These are phyloP conservation scores for Heracleum sosnowskyi DNA, from an alignment of 129 eudicot species.

Conservation along the genomic window DNA sequence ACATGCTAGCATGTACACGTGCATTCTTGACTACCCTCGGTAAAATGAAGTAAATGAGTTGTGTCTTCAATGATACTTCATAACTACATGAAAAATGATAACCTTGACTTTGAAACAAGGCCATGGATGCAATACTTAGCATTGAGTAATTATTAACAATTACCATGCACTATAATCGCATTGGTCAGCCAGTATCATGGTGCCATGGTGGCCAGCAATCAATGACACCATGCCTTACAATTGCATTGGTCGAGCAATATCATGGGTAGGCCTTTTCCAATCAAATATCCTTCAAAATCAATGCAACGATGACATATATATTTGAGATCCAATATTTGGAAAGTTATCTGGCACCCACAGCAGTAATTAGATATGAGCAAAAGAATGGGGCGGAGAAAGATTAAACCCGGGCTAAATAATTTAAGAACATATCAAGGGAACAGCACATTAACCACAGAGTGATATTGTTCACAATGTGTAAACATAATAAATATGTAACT, in stretches of 20 bases:
- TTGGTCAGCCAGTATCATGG: constrained; percentile 1
- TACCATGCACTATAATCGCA: not conserved
- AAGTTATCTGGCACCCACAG: not conserved
- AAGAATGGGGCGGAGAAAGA: not conserved
- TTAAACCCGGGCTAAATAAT: not conserved
- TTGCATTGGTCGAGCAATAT: not conserved
- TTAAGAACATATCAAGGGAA: not conserved
- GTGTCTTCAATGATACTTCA: not conserved
- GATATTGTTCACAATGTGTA: not conserved
- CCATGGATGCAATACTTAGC: constrained; percentile 2
- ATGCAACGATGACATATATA: not conserved
- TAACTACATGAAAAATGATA: not conserved
- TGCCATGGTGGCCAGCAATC: not conserved
- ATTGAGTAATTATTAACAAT: not conserved
- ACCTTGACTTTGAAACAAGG: not conserved
- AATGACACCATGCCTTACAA: not conserved
- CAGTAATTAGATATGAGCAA: not conserved
- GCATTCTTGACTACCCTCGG: not conserved
- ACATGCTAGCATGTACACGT: not conserved
- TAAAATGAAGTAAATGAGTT: not conserved
- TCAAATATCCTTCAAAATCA: not conserved
- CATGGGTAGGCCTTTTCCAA: not conserved
- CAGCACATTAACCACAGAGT: not conserved
- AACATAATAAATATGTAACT: not conserved
- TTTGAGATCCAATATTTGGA: not conserved